Percentiles rank a stretch among this genome's conserved stretches.
Conservation (phyloP, 129 eudicot genomes). For the sunflower (Helianthus annuus) region HanXRQr2.0-SUNRISE NC_035433.2:9275525-9276024, state of each 20-base stretch:
- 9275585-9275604: too few species aligned
- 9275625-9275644: too few species aligned
- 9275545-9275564: too few species aligned
- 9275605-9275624: too few species aligned
- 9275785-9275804: neutral
- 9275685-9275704: neutral
- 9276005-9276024: slow-evolving; percentile 4
- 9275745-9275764: neutral
- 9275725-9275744: neutral
- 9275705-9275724: neutral
- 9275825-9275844: slow-evolving; percentile 2
- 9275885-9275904: neutral
- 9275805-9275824: neutral
- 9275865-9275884: slow-evolving; percentile 6
- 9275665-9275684: too few species aligned
- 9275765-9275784: neutral
- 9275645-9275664: too few species aligned
- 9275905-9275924: neutral
- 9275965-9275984: neutral
- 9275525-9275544: too few species aligned
- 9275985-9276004: too few species aligned
- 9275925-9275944: too few species aligned
- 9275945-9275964: too few species aligned
- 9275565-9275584: too few species aligned
- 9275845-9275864: slow-evolving; percentile 3